Evolutionary conservation across 208 protist species (phyloP), one percentile per base, ranked within the genome.

Genomic region (Leishmania mexicana): DNA sequence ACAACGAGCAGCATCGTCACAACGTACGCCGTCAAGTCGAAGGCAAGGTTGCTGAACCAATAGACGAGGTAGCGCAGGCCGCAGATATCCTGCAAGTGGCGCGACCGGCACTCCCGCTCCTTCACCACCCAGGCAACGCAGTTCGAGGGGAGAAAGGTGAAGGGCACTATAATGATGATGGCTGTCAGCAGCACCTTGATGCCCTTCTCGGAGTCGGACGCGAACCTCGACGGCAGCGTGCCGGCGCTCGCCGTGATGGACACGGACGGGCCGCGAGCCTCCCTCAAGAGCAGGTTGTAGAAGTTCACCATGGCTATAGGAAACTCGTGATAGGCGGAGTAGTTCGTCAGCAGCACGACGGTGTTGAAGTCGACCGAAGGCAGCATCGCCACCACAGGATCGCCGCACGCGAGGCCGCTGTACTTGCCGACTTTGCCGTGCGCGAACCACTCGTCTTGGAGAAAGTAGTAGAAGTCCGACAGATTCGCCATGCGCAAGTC

Each of bases 31-130:
- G 58, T 42, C 10, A 91, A 45, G 85, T 93, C 90, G 71, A 90
- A 93, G 17, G 87, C 24, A 21, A 92, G 88, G 73, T 87, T 93
- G 58, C 85, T 81, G 51, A 88, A 8, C 91, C 92, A 96, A 83
- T 95, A 96, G n/a, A 91, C 49, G 17, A 87, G 70, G 79, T 85
- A 85, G 42, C 74, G 75, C 47, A 96, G 76, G 40, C 93, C 93
- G 19, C 88, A 88, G 35, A 96, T 71, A 15, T 84, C 85, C 87
- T 96, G 93, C 75, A 96, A 71, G 76, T 96, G 93, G 42, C 85
- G 86, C 13, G 92, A 83, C 58, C 85, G 88, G 77, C 72, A 87
- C 75, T 94, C 82, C 28, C 88, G 86, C 78, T 96, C 93, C 80
- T 89, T 93, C 64, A 95, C 91, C 11, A 96, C 75, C 85, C 89